Percentiles rank a stretch among this genome's conserved stretches.
phyloP scores from a whole-genome alignment of 306 rosid species.

The Fragaria vesca region DNA sequence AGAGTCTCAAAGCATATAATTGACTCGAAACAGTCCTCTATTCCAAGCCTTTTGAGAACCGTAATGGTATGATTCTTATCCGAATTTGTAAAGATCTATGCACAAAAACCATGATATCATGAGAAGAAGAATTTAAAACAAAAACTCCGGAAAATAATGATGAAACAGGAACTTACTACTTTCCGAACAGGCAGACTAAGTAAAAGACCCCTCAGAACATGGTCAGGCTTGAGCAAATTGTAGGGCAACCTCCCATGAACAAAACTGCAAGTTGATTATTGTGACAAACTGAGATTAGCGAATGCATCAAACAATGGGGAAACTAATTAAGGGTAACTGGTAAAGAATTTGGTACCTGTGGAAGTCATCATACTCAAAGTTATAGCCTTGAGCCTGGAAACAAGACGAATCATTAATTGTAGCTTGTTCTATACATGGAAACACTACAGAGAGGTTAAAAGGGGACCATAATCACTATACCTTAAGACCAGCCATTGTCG shows the following conservation, averaged over 20 bases:
- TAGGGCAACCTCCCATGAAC: conserved; percentile 90
- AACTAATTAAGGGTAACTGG: neutral
- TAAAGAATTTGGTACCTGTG: conserved; percentile 48
- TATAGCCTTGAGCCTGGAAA: conserved; percentile 71
- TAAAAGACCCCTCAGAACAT: conserved; percentile 63
- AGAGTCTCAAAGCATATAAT: conserved; percentile 80
- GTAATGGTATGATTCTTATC: conserved; percentile 55
- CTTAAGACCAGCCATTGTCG: conserved; percentile 92
- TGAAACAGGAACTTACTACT: conserved; percentile 48
- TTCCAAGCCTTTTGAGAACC: conserved; percentile 70
- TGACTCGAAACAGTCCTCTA: conserved; percentile 83
- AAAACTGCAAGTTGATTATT: conserved; percentile 39
- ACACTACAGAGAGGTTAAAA: conserved; percentile 7
- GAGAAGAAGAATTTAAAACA: neutral
- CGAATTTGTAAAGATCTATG: conserved; percentile 70
- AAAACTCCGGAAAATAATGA: neutral
- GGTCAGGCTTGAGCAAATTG: conserved; percentile 65
- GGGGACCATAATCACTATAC: conserved; percentile 32
- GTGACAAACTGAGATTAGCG: conserved; percentile 9
- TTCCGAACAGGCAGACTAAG: conserved; percentile 75
- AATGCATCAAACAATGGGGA: neutral
- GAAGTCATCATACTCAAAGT: conserved; percentile 62
- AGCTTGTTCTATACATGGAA: neutral
- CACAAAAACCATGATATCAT: conserved; percentile 8
- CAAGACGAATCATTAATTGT: conserved; percentile 17